Evolutionary conservation across 805 yeast species (phyloP), one percentile per base, ranked within the genome.

Genomic region (Brettanomyces sp.): DNA sequence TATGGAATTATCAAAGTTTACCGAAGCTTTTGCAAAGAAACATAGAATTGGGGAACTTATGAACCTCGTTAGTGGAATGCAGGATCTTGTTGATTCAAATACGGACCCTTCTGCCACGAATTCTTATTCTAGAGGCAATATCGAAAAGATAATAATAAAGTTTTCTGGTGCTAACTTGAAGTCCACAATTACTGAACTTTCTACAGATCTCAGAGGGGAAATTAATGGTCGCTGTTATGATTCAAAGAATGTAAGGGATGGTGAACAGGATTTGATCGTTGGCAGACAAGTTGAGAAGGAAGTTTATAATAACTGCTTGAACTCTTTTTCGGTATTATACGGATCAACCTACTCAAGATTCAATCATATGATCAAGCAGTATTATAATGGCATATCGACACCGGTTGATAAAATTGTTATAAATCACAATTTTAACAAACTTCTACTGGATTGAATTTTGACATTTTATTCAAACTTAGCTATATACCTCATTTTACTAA

Each of bases 41-140:
- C 80, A 41, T 70, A 79, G 51, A 23, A 70, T 88, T 55, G 91
- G 93, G 0, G 83, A 82, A 55, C 55, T 89, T 43, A 66, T 77
- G 13, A 79, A 76, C 25, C 82, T 85, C 58, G 75, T 88, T 2
- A 71, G 72, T 37, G 85, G 81, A 34, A 76, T 80, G 38, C 83
- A 81, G 47, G 70, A 74, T 2, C 59, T 80, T 11, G 59, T 68
- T 3, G 70, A 63, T 24, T 59, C 70, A 11, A 63, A 65, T 39
- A 64, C 71, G 18, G 72, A 72, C 48, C 80, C 79, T 14, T 69
- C 80, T 1, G 75, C 70, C 53, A 76, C 83, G 50, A 82, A 79
- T 51, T 82, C 83, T 9, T 83, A 80, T 52, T 80, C 78, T 54
- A 74, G 72, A 59, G 73, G 74, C 33, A 74, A 77, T 24, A 65